A percentile compares a stretch with the other conserved stretches of the same genome.
phyloP scores from a whole-genome alignment of 768 basidiomycete genomes.

The Pleurotus eryngii region DNA sequence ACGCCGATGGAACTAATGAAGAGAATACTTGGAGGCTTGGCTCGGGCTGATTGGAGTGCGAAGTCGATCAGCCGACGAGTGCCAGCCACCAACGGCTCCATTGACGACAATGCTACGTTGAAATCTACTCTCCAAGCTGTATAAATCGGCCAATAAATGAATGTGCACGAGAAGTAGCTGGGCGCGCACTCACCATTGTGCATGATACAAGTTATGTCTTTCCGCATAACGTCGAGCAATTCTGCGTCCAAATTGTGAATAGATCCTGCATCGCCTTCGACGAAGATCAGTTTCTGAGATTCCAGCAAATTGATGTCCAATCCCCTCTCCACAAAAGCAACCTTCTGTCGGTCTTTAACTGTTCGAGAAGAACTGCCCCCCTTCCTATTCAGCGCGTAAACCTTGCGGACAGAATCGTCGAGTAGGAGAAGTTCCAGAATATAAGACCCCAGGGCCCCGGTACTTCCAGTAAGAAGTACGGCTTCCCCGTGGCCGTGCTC shows the following conservation, averaged over 20 bases:
- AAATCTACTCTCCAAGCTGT: constrained; percentile 36
- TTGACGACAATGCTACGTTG: constrained; percentile 24
- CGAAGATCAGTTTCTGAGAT: constrained; percentile 14
- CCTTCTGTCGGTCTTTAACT: constrained; percentile 11
- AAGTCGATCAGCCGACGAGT: constrained; percentile 32
- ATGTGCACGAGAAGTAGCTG: no score
- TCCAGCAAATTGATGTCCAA: constrained; percentile 14
- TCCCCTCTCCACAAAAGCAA: constrained; percentile 15
- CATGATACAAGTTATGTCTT: constrained; percentile 23
- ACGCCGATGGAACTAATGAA: constrained; percentile 31
- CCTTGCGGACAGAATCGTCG: constrained; percentile 9
- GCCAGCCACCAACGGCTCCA: constrained; percentile 26
- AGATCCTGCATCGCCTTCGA: constrained; percentile 9
- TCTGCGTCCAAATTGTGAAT: background rate
- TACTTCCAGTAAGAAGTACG: constrained; percentile 33
- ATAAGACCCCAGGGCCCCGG: constrained; percentile 28
- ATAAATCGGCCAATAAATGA: no score
- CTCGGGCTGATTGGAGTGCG: constrained; percentile 21
- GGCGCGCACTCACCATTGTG: constrained; percentile 24
- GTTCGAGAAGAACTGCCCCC: background rate
- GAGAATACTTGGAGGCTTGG: constrained; percentile 23
- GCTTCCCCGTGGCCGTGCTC: background rate
- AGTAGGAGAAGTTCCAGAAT: constrained; percentile 23
- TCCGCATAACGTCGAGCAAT: constrained; percentile 15
- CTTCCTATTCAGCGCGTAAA: constrained; percentile 28